phyloP scores from a whole-genome alignment of 257 asterid species.

The Rhazya stricta region DNA sequence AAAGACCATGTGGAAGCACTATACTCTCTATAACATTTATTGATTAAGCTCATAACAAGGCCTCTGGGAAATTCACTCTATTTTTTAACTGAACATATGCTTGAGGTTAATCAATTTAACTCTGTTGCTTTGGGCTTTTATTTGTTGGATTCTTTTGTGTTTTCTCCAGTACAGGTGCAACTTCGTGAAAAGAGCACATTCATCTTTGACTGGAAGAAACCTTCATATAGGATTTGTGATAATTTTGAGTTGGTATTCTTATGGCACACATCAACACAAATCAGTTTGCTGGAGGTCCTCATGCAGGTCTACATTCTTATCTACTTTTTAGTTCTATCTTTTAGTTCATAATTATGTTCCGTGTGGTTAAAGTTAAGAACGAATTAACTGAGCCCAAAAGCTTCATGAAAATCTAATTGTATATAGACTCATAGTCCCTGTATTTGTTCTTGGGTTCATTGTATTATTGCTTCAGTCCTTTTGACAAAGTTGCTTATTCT shows the following conservation, averaged over 20 bases:
- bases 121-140: not conserved
- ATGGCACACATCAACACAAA: constrained; percentile 58
- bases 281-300: constrained; percentile 51
- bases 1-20: not conserved
- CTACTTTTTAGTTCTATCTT: not conserved
- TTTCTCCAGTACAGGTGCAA: not conserved
- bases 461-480: not conserved
- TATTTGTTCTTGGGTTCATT: not conserved
- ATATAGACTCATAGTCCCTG: not conserved
- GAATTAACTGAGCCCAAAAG: not conserved
- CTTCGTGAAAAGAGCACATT: constrained; percentile 11
- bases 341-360: not conserved
- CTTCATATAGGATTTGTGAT: constrained; percentile 19
- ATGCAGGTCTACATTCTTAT: constrained; percentile 47
- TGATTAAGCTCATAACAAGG: not conserved
- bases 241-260: constrained; percentile 30
- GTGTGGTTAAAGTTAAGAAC: not conserved
- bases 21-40: not conserved
- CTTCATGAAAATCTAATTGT: not conserved
- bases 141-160: not conserved
- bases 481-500: not conserved
- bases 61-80: not conserved
- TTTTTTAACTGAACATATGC: not conserved
- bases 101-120: not conserved
- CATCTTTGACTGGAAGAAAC: constrained; percentile 22